A percentile compares a stretch with the other conserved stretches of the same genome.
Evolutionary conservation across 306 rosid species (phyloP).

Genomic region (Rosa persica): DNA sequence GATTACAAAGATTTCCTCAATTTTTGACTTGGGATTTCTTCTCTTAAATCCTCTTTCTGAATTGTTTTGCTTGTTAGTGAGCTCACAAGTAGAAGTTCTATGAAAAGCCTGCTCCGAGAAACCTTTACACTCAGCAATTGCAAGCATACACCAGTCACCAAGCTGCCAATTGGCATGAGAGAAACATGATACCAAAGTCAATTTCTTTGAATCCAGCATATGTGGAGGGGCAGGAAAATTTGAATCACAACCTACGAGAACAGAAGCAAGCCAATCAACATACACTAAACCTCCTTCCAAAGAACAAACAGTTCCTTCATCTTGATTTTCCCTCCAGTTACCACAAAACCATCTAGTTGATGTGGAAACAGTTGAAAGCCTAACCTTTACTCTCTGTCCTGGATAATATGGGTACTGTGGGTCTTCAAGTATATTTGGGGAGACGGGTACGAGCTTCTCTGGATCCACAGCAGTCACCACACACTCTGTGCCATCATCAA

Average conservation of each 20-base stretch:
- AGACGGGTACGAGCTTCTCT: conserved; percentile 61
- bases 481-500: conserved; percentile 77
- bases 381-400: conserved; percentile 84
- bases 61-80: conserved; percentile 33
- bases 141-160: conserved; percentile 93
- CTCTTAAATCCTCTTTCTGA: conserved; percentile 40
- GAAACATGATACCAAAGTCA: conserved; percentile 79
- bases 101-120: conserved; percentile 33
- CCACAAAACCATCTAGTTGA: conserved; percentile 82
- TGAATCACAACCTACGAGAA: conserved; percentile 42
- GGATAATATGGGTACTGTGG: conserved; percentile 87
- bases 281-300: conserved; percentile 78
- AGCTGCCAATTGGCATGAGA: conserved; percentile 86
- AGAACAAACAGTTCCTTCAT: conserved; percentile 72
- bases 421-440: conserved; percentile 72
- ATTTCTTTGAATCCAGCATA: conserved; percentile 62
- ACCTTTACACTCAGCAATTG: conserved; percentile 37
- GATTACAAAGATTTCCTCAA: conserved; percentile 56
- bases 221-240: conserved; percentile 52
- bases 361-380: conserved; percentile 57
- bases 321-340: conserved; percentile 65
- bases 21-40: conserved; percentile 38
- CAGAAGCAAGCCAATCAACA: conserved; percentile 77
- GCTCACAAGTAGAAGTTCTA: conserved; percentile 33
- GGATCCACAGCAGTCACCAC: conserved; percentile 57